These are phyloP conservation scores for Somion occarium DNA, from an alignment of 1,284 basidiomycete species.

Conservation along the genomic window DNA sequence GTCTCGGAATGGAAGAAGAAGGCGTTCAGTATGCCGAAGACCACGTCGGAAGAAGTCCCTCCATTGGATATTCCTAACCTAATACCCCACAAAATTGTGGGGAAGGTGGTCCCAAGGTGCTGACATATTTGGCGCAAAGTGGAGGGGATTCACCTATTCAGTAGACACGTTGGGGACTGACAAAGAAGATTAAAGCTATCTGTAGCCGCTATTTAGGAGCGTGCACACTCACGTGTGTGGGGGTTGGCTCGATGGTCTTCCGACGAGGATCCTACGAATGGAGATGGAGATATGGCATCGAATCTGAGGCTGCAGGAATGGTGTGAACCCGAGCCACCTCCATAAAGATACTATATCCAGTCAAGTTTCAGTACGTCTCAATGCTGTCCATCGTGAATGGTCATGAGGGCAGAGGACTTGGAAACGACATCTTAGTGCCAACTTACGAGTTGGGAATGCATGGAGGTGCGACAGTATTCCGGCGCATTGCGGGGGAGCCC, in stretches of 20 bases:
- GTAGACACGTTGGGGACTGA: too few relatives aligned
- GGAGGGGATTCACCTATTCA: too few relatives aligned
- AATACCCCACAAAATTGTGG: not conserved
- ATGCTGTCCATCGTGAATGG: not conserved
- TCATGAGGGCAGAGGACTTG: not conserved
- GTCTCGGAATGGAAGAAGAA: too few relatives aligned
- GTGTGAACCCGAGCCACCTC: too few relatives aligned
- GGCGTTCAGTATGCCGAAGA: too few relatives aligned
- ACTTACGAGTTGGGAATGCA: not conserved
- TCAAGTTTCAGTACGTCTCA: too few relatives aligned
- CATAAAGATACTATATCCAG: too few relatives aligned
- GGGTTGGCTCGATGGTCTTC: too few relatives aligned
- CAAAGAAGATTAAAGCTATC: not conserved
- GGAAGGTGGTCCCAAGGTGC: not conserved
- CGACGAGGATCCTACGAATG: not conserved
- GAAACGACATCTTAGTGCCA: not conserved
- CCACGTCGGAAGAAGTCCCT: too few relatives aligned
- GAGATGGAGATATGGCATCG: not conserved
- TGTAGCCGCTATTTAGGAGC: too few relatives aligned
- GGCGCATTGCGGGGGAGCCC: not conserved
- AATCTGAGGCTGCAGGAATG: not conserved
- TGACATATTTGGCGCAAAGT: not conserved
- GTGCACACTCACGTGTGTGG: not conserved
- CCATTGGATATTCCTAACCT: too few relatives aligned
- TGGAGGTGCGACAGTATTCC: not conserved